phyloP scores from a whole-genome alignment of 257 asterid species.

The Eustoma russellianum region DNA sequence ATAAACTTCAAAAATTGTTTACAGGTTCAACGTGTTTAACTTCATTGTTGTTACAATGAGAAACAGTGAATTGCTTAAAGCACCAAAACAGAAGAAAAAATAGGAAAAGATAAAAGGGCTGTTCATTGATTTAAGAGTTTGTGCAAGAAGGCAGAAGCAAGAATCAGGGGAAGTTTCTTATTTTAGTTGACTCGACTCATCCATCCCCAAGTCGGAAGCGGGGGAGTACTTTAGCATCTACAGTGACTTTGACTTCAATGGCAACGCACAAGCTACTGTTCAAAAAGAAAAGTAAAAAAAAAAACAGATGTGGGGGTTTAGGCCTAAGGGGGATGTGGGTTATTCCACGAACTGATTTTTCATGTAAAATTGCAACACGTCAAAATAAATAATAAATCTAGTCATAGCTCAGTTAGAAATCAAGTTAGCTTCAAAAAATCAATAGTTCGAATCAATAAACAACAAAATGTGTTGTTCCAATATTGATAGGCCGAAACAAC shows the following conservation, averaged over 20 bases:
- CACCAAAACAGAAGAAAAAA: slow-evolving; percentile 5
- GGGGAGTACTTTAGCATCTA: not conserved
- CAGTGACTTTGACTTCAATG: not conserved
- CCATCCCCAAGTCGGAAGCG: not conserved
- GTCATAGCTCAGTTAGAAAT: too few relatives aligned
- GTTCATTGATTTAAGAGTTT: not conserved
- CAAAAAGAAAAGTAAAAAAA: too few relatives aligned
- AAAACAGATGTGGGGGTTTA: too few relatives aligned
- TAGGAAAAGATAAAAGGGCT: not conserved
- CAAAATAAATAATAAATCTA: too few relatives aligned
- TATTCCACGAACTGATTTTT: too few relatives aligned
- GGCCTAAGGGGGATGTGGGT: too few relatives aligned
- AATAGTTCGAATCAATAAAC: too few relatives aligned
- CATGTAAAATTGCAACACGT: too few relatives aligned
- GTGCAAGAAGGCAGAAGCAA: not conserved
- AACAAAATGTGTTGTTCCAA: too few relatives aligned
- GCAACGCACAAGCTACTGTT: not conserved
- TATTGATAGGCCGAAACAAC: too few relatives aligned
- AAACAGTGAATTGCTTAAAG: not conserved
- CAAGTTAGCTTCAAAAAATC: too few relatives aligned
- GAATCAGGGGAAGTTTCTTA: not conserved
- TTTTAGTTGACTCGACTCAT: slow-evolving; percentile 9
- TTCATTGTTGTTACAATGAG: not conserved
- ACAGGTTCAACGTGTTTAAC: not conserved
- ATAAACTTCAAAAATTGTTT: not conserved